Evolutionary conservation across 805 yeast species (phyloP).

Genomic region (Saturnispora bothae): DNA sequence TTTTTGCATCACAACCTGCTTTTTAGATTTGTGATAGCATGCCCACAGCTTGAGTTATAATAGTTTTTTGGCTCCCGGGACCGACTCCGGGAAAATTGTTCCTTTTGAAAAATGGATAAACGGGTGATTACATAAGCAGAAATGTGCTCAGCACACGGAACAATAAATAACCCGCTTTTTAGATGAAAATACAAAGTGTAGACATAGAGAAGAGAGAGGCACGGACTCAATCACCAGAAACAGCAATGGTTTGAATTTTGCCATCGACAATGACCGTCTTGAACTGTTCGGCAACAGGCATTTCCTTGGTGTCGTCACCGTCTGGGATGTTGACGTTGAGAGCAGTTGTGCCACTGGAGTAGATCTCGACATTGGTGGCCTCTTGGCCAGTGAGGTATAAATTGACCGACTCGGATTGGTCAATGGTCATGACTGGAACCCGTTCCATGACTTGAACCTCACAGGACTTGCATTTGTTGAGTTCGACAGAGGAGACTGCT

Average conservation of each 20-base stretch:
- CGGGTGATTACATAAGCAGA: not conserved
- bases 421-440: constrained; percentile 77
- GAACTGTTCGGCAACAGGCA: constrained; percentile 87
- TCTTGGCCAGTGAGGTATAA: constrained; percentile 35
- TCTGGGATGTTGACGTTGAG: constrained; percentile 78
- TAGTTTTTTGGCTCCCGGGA: constrained; percentile 1
- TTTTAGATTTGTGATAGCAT: too few species aligned
- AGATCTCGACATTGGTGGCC: constrained; percentile 49
- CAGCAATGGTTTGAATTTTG: constrained; percentile 56
- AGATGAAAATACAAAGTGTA: too few species aligned
- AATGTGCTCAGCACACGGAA: not conserved
- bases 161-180: too few species aligned
- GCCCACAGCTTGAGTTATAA: not conserved
- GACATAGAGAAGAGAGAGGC: too few species aligned
- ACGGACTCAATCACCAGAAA: constrained; percentile 42
- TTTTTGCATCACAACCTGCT: too few species aligned
- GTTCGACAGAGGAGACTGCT: constrained; percentile 77
- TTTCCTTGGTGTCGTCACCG: constrained; percentile 68
- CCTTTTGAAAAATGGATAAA: not conserved
- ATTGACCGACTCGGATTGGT: constrained; percentile 79
- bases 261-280: constrained; percentile 57
- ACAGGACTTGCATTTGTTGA: constrained; percentile 70
- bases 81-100: constrained; percentile 8
- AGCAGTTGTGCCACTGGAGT: constrained; percentile 76
- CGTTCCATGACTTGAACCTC: constrained; percentile 79